A percentile compares a stretch with the other conserved stretches of the same genome.
These are phyloP conservation scores for Fusarium sp. DNA, from an alignment of 2,329 filamentous ascomycete species.

Conservation along the genomic window DNA sequence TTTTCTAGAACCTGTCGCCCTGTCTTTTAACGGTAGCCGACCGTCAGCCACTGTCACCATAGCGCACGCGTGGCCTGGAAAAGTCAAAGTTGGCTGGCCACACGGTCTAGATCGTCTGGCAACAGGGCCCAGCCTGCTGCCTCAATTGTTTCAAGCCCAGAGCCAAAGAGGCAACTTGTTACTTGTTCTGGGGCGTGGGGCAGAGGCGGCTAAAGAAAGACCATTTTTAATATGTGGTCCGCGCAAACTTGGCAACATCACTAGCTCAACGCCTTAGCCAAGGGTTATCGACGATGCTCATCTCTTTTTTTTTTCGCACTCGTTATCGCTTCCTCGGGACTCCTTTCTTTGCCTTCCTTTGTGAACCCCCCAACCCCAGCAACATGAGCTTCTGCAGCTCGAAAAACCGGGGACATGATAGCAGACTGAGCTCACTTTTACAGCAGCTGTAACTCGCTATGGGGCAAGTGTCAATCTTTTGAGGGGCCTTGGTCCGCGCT, in stretches of 20 bases:
- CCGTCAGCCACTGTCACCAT: background rate
- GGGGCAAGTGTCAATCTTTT: background rate
- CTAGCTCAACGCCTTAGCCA: background rate
- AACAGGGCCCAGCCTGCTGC: background rate
- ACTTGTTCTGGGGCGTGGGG: constrained; percentile 5
- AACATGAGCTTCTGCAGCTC: background rate
- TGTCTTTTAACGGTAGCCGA: background rate
- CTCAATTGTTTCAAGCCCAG: constrained; percentile 12
- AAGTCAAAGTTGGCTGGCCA: background rate
- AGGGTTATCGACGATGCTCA: constrained; percentile 10
- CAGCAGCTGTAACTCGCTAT: background rate
- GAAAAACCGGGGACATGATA: background rate
- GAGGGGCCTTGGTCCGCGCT: constrained; percentile 7
- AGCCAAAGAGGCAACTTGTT: constrained; percentile 9
- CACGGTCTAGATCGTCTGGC: constrained; percentile 3
- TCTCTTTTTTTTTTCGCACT: background rate
- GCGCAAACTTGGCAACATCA: constrained; percentile 5
- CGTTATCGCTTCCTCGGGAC: background rate
- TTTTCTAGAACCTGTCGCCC: constrained; percentile 22
- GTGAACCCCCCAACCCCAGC: background rate
- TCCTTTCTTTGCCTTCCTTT: background rate
- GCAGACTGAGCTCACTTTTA: background rate
- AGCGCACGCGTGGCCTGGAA: background rate
- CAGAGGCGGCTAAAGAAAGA: background rate
- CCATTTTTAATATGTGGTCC: constrained; percentile 17